These are phyloP conservation scores for Lithocarpus polystachyus DNA, from an alignment of 306 rosid genomes.

Conservation along the genomic window DNA sequence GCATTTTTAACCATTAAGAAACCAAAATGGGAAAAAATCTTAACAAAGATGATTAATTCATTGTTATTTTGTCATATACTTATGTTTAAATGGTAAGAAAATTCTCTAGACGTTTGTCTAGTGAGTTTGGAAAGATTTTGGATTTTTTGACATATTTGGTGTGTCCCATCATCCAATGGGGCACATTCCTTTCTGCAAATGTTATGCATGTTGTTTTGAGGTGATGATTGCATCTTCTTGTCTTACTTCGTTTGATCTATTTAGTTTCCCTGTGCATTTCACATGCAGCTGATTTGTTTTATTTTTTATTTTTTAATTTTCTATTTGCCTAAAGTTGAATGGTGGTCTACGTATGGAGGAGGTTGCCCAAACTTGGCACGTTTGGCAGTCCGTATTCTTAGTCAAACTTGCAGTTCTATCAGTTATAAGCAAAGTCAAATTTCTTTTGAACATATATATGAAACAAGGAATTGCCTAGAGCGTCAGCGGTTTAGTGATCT, in stretches of 20 bases:
- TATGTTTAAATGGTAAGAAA: too few species aligned
- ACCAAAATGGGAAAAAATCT: not conserved
- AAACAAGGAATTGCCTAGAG: conserved; percentile 67
- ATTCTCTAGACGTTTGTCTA: too few species aligned
- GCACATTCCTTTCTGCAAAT: too few species aligned
- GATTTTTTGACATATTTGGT: too few species aligned
- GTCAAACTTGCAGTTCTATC: conserved; percentile 70
- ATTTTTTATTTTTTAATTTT: conserved; percentile 4
- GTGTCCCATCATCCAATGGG: too few species aligned
- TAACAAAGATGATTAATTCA: too few species aligned
- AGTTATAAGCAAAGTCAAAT: conserved; percentile 49
- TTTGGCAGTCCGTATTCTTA: conserved; percentile 76
- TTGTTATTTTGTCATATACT: too few species aligned
- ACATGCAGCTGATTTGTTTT: not conserved
- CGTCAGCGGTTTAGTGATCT: conserved; percentile 78
- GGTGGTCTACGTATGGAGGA: conserved; percentile 98
- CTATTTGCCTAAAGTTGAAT: conserved; percentile 56
- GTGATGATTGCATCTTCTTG: too few species aligned
- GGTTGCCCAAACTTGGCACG: conserved; percentile 86
- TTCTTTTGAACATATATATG: conserved; percentile 51
- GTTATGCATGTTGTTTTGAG: too few species aligned
- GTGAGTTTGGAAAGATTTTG: too few species aligned
- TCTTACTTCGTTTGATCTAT: not conserved
- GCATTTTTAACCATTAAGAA: too few species aligned
- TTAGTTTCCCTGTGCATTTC: conserved; percentile 5